Evolutionary conservation across 192 early-diverging fungal species (phyloP), one percentile per base, ranked within the genome.

Genomic region (Backusella psychrophila): DNA sequence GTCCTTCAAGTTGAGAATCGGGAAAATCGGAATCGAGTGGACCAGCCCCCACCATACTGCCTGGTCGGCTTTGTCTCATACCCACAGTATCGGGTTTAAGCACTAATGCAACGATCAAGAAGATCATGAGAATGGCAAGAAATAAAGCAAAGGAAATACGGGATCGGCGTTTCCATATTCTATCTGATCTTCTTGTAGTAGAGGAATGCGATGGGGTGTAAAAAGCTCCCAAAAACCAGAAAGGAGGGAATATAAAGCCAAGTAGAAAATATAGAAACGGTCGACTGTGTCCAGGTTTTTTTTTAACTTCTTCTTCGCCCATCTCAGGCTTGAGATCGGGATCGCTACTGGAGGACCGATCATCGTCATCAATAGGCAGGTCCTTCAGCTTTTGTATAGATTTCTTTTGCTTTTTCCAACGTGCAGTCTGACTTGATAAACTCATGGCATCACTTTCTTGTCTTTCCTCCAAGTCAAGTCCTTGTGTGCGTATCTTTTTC

Each of bases 161-260:
- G 17, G 41, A 79, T 17, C 73, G 34, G 6, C 44, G 36, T 39
- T 52, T 42, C 78, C 78, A 79, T 49, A 75, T 74, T 14, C 41
- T 66, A 74, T 79, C 78, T 23, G 52, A 63, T 52, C 73, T 65
- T 31, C 66, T 65, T 31, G 67, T 66, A 14, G 44, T 29, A 15
- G 78, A 44, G n/a, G 73, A 68, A 26, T 71, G 73, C 3, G 26
- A n/a, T 36, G 59, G 17, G 34, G 41, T 39, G 34, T 75, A 68
- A 31, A 79, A 39, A 12, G 73, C 73, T 5, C 78, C 78, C 38
- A 79, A 23, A 29, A 74, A 66, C 78, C 78, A 79, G 26, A 69
- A 35, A 21, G 72, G 78, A n/a, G 78, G 78, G 49, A 73, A 79
- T 17, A 79, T 15, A 42, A 79, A 79, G 12, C 78, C 78, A 69